Evolutionary conservation across 768 basidiomycete genomes (phyloP).

Genomic region (Lentinula guzmanii): DNA sequence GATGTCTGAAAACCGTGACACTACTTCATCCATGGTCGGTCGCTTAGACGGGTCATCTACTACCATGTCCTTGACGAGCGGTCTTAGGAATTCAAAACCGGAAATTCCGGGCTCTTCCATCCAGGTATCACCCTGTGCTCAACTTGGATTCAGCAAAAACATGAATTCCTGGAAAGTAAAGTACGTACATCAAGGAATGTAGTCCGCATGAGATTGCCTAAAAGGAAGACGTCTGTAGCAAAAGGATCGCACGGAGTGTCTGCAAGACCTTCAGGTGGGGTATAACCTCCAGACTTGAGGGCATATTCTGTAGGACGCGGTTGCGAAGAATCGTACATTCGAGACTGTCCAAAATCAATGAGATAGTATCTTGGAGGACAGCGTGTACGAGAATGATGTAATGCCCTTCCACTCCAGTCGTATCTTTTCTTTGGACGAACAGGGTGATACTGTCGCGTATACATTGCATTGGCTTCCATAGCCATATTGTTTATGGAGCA

Average conservation of each 20-base stretch:
- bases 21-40: conserved; percentile 11
- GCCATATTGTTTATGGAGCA: background rate
- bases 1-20: conserved; percentile 6
- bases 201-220: conserved; percentile 25
- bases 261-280: conserved; percentile 28
- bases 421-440: background rate
- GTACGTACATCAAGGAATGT: conserved; percentile 7
- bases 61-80: conserved; percentile 7
- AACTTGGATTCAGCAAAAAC: no score
- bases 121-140: background rate
- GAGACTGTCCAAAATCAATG: conserved; percentile 32
- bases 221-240: conserved; percentile 35
- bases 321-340: conserved; percentile 18
- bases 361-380: conserved; percentile 28
- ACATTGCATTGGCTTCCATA: background rate
- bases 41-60: conserved; percentile 4
- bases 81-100: conserved; percentile 9
- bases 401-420: conserved; percentile 1
- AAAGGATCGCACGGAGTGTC: conserved; percentile 30
- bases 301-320: conserved; percentile 24
- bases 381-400: conserved; percentile 20
- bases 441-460: background rate
- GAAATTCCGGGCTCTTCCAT: background rate
- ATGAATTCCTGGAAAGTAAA: no score
- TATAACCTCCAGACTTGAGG: conserved; percentile 31